A percentile compares a stretch with the other conserved stretches of the same genome.
These are phyloP conservation scores for Zygoascus bituminiphila DNA, from an alignment of 805 yeast genomes.

Conservation along the genomic window DNA sequence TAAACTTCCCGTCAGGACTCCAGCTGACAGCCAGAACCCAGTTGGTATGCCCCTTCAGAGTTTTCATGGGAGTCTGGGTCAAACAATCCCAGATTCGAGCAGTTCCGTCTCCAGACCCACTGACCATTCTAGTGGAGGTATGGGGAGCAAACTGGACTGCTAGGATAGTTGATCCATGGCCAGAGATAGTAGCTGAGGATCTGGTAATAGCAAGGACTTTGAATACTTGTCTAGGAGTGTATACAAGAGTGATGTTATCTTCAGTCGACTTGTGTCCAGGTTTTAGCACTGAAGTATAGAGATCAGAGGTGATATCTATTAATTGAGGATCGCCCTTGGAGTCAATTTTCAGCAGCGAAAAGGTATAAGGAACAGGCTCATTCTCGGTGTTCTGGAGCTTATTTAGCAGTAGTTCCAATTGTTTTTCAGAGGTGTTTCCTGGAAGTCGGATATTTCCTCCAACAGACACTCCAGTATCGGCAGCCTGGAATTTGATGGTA, in stretches of 20 bases:
- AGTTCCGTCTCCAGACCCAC: conserved; percentile 95
- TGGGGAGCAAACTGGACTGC: conserved; percentile 92
- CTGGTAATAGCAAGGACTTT: conserved; percentile 87
- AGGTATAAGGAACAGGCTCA: conserved; percentile 86
- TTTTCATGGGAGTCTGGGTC: conserved; percentile 81
- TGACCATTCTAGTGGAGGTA: conserved; percentile 73
- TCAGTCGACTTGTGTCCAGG: conserved; percentile 87
- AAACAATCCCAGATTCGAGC: conserved; percentile 97
- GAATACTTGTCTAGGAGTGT: conserved; percentile 92
- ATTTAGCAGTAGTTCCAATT: conserved; percentile 80
- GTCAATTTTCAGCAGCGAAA: conserved; percentile 48
- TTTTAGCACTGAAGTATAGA: conserved; percentile 72
- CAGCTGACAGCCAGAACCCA: conserved; percentile 92
- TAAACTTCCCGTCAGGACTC: conserved; percentile 83
- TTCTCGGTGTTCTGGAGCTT: conserved; percentile 47
- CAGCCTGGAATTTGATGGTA: conserved; percentile 79
- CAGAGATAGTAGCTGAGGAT: conserved; percentile 85
- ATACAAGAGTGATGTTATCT: conserved; percentile 83
- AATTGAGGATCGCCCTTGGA: conserved; percentile 28
- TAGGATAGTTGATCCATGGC: conserved; percentile 89
- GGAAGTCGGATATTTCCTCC: conserved; percentile 90
- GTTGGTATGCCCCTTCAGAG: conserved; percentile 76
- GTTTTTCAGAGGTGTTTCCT: conserved; percentile 75
- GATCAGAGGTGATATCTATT: conserved; percentile 67
- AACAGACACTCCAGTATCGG: conserved; percentile 80